These are phyloP conservation scores for Hypoxylon crocopeplum DNA, from an alignment of 495 filamentous ascomycete genomes.

Conservation along the genomic window DNA sequence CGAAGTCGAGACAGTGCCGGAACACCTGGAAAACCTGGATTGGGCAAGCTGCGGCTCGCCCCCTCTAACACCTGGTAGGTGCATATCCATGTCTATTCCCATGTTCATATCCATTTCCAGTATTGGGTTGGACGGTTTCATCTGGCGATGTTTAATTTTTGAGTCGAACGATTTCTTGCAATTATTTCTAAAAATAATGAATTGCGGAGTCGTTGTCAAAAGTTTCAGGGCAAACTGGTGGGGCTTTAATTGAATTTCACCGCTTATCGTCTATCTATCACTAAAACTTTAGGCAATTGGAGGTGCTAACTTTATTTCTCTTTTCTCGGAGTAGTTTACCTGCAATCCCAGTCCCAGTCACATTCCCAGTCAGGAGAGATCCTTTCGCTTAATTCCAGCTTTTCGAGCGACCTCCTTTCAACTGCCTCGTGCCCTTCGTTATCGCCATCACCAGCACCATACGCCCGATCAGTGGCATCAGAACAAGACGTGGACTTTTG, in stretches of 20 bases:
- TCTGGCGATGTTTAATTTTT: conserved; percentile 10
- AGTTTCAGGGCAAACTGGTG: conserved; percentile 21
- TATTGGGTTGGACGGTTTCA: conserved; percentile 16
- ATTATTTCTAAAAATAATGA: conserved; percentile 15
- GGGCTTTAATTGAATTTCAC: conserved; percentile 27
- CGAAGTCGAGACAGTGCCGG: conserved; percentile 75
- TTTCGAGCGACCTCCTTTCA: conserved; percentile 75
- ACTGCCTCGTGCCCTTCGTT: conserved; percentile 81
- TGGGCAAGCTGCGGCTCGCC: conserved; percentile 81
- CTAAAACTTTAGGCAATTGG: background rate
- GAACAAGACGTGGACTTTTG: conserved; percentile 85
- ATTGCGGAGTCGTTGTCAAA: background rate
- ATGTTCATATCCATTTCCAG: conserved; percentile 33
- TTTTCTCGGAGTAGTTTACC: conserved; percentile 68
- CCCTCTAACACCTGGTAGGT: conserved; percentile 93
- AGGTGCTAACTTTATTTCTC: conserved; percentile 47
- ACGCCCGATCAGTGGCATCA: conserved; percentile 71
- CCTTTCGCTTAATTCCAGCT: conserved; percentile 68
- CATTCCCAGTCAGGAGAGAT: conserved; percentile 39
- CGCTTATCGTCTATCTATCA: conserved; percentile 37
- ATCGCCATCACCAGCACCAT: conserved; percentile 79
- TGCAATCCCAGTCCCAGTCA: conserved; percentile 62
- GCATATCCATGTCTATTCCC: conserved; percentile 15
- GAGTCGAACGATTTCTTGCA: no score
- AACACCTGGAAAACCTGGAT: conserved; percentile 77